These are phyloP conservation scores for Ophiostoma piceae DNA, from an alignment of 2,329 filamentous ascomycete species.

Conservation along the genomic window DNA sequence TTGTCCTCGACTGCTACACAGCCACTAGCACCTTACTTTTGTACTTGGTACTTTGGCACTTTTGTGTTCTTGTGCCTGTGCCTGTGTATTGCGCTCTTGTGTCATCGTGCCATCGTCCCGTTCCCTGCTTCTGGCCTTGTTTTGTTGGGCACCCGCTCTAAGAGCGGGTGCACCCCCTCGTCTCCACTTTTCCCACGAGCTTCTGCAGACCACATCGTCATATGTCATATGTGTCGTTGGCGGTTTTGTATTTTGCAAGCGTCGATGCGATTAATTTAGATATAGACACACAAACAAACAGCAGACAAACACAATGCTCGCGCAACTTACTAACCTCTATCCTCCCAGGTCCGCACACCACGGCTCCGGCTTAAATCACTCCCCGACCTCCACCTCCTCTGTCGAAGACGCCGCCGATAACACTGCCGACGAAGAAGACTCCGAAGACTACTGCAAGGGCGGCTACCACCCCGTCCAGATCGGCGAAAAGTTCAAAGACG, in stretches of 20 bases:
- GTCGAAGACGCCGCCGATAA: constrained; percentile 82
- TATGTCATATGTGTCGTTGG: neutral
- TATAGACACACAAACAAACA: too few species aligned
- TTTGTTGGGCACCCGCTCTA: constrained; percentile 10
- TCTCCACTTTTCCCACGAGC: constrained; percentile 13
- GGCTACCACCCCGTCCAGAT: constrained; percentile 94
- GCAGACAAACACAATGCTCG: neutral
- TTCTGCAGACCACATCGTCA: constrained; percentile 2
- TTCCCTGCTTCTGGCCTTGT: constrained; percentile 4
- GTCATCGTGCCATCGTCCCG: constrained; percentile 7
- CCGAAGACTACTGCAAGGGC: constrained; percentile 98
- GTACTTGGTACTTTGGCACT: neutral
- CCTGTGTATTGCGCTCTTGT: constrained; percentile 1
- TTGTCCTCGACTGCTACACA: neutral
- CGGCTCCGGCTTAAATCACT: constrained; percentile 58
- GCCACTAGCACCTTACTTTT: neutral
- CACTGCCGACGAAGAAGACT: constrained; percentile 96
- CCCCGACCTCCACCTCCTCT: constrained; percentile 70
- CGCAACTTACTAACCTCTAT: constrained; percentile 3
- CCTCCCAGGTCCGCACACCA: constrained; percentile 47
- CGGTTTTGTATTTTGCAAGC: too few species aligned
- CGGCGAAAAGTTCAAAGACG: constrained; percentile 96
- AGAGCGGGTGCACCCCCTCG: constrained; percentile 8
- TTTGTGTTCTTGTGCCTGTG: neutral
- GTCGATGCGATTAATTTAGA: too few species aligned